Conservation (phyloP, 1,284 basidiomycete species). For the Tilletiopsis washingtonensis region DNA sequence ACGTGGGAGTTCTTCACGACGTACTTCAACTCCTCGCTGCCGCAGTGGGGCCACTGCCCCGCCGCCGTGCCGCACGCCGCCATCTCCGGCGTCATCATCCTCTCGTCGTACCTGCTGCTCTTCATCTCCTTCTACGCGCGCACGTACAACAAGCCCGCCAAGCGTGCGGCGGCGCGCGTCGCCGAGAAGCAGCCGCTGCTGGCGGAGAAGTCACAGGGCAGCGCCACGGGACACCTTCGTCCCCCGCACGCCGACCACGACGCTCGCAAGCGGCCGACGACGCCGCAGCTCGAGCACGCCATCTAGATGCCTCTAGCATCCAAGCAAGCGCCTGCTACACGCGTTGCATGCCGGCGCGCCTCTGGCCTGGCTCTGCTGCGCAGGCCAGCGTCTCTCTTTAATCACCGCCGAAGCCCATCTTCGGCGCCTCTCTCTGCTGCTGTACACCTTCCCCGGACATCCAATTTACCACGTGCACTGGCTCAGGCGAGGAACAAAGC, state of each 20-base stretch:
- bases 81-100: conserved; percentile 74
- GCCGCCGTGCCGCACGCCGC: conserved; percentile 83
- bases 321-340: no score
- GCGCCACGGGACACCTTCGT: neutral
- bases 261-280: conserved; percentile 1
- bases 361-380: no score
- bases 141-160: conserved; percentile 41
- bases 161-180: neutral
- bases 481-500: no score
- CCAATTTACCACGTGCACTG: no score
- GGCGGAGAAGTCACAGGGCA: conserved; percentile 2
- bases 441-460: no score
- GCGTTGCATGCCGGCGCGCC: no score
- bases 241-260: neutral
- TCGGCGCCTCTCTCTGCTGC: no score
- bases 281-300: conserved; percentile 7
- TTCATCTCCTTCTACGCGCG: conserved; percentile 48
- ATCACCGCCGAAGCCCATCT: no score
- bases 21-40: conserved; percentile 52
- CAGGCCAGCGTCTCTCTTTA: no score
- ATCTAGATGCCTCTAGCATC: no score
- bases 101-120: conserved; percentile 64
- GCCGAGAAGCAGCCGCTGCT: neutral
- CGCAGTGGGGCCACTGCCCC: conserved; percentile 70
- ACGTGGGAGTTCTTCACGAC: conserved; percentile 49